Conservation (phyloP, 306 rosid species). For the Astragalus membranaceus region DNA sequence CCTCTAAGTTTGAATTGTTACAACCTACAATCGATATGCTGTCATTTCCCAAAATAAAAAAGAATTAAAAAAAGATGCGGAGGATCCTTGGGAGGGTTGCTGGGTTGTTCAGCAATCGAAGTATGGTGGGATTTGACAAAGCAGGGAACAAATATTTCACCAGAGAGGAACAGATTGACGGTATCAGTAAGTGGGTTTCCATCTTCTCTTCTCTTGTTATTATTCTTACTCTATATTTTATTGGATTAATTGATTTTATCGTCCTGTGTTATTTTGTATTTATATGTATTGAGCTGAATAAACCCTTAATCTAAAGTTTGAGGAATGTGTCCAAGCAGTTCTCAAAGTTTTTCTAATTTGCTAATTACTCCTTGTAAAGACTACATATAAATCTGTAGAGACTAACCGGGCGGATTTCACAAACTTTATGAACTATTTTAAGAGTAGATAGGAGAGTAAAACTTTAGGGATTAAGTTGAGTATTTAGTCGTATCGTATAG, state of each 20-base stretch:
- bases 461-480: no score
- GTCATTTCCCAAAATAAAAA: background rate
- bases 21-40: conserved; percentile 7
- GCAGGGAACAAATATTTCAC: conserved; percentile 73
- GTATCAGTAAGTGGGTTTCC: conserved; percentile 57
- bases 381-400: no score
- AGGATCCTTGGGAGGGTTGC: conserved; percentile 52
- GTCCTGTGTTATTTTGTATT: conserved; percentile 7
- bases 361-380: no score
- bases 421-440: no score
- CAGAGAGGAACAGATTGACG: conserved; percentile 61
- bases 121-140: conserved; percentile 59
- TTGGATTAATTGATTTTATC: background rate
- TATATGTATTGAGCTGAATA: background rate
- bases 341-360: no score
- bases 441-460: no score
- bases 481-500: no score
- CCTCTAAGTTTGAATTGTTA: conserved; percentile 3
- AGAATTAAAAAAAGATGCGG: conserved; percentile 38
- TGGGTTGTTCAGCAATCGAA: conserved; percentile 46
- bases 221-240: background rate
- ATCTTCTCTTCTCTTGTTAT: background rate
- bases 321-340: no score
- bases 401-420: no score
- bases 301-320: no score